These are phyloP conservation scores for Poa pratensis DNA, from an alignment of 176 grass and related monocot species.

Conservation along the genomic window DNA sequence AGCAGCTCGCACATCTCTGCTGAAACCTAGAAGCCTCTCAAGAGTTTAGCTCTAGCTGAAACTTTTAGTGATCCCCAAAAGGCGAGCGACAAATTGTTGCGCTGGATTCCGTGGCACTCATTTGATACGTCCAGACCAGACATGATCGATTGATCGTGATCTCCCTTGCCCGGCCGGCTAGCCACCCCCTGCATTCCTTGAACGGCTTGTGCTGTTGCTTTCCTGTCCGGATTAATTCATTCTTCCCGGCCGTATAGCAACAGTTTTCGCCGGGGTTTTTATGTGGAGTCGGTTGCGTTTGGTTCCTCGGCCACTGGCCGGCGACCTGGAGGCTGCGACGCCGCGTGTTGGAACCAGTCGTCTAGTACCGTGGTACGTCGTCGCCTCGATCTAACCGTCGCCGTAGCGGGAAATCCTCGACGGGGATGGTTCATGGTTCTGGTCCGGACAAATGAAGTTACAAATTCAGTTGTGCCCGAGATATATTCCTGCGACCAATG, in stretches of 20 bases:
- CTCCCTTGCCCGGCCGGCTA: background rate
- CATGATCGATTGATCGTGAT: background rate
- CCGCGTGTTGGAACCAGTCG: constrained; percentile 35
- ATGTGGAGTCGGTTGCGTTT: background rate
- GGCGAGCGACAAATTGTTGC: constrained; percentile 13
- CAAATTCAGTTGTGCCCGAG: background rate
- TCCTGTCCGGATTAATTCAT: background rate
- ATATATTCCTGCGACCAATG: background rate
- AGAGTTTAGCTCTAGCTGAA: background rate
- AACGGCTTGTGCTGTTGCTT: constrained; percentile 19
- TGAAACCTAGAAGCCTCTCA: constrained; percentile 43
- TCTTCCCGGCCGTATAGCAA: background rate
- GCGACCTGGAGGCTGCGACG: constrained; percentile 44
- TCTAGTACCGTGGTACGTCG: background rate
- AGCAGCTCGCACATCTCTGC: background rate
- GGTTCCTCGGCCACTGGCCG: constrained; percentile 20
- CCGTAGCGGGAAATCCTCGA: background rate
- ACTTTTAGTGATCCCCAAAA: constrained; percentile 22
- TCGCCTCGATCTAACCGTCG: background rate
- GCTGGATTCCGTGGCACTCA: background rate
- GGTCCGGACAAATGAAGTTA: background rate
- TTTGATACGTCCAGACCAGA: background rate
- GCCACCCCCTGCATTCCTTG: background rate
- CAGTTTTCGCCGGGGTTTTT: background rate
- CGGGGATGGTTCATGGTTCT: background rate